These are phyloP conservation scores for Vicia faba DNA, from an alignment of 306 rosid species.

Conservation along the genomic window DNA sequence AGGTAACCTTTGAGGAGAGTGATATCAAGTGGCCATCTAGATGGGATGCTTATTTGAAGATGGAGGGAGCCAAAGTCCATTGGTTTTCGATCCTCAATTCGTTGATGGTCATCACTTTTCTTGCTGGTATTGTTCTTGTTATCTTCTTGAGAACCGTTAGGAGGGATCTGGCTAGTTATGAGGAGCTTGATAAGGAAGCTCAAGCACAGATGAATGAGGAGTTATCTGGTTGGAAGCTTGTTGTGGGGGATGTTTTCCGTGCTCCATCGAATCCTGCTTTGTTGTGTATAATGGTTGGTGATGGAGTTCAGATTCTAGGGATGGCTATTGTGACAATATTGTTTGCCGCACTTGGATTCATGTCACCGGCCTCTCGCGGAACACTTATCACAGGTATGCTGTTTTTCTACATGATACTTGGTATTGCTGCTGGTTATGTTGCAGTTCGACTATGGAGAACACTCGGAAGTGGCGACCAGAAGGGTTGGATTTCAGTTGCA, in stretches of 20 bases:
- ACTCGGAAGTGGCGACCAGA: conserved; percentile 66
- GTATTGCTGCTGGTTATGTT: conserved; percentile 89
- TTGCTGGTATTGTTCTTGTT: conserved; percentile 93
- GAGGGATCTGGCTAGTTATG: conserved; percentile 88
- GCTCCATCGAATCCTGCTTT: conserved; percentile 76
- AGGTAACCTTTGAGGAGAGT: conserved; percentile 84
- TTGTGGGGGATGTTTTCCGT: conserved; percentile 96
- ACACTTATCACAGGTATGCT: conserved; percentile 93
- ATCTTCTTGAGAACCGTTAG: conserved; percentile 92
- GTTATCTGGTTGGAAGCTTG: conserved; percentile 98
- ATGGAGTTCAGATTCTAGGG: conserved; percentile 95
- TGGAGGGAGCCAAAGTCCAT: conserved; percentile 97
- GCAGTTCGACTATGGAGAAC: conserved; percentile 97
- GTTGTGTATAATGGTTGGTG: conserved; percentile 87
- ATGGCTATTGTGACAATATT: conserved; percentile 96
- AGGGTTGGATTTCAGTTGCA: conserved; percentile 83
- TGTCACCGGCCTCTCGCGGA: conserved; percentile 98
- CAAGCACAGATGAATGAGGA: conserved; percentile 99
- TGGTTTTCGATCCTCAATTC: conserved; percentile 97
- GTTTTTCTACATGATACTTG: conserved; percentile 88
- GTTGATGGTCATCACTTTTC: conserved; percentile 92
- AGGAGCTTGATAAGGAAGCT: conserved; percentile 97
- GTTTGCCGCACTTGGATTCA: conserved; percentile 97
- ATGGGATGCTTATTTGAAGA: conserved; percentile 99
- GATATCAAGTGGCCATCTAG: conserved; percentile 98